Evolutionary conservation across 306 rosid species (phyloP), one percentile per base, ranked within the genome.

Genomic region (Quercus ilex): DNA sequence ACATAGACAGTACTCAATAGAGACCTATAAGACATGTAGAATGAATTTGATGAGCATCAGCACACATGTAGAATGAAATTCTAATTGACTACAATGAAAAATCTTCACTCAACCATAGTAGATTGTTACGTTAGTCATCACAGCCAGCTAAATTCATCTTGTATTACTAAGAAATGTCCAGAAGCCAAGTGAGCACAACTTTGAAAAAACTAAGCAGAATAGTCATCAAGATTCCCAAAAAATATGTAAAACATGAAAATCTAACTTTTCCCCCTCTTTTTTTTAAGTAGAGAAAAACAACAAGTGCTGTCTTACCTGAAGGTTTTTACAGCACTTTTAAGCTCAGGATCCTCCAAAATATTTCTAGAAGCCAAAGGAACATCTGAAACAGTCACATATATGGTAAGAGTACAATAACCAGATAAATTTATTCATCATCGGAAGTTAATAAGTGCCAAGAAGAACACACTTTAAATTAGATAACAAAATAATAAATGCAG

Each of bases 311-410:
- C 43, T 76, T 81, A 92, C 97, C 98, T 92, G 86, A 85, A 89
- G 73, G 94, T 80, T 84, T 92, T 94, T 59, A 94, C 99, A 49
- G 97, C 97, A 88, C 25, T 84, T 92, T 92, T 92, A 83, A 94
- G 90, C 74, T 92, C 97, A 26, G 87, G 85, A 74, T 94, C 78
- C 84, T 88, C 97, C 91, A 92, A 84, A 82, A 94, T 92, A 81
- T 92, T 92, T 83, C 99, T 90, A 80, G 95, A 88, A 26, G 95
- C 77, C 80, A 94, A 28, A 74, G 99, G 97, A 81, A 87, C 93
- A 86, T 89, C 97, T 94, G 91, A 83, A 85, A 81, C 10, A 56
- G 33, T 25, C 75, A 60, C 17, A 23, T 28, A 64, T 28, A 73
- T 13, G 15, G 4, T 14, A 69, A 70, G 74, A 78, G 71, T 21